Base-by-base conservation (phyloP, 2,329 filamentous ascomycete genomes). In the Parastagonospora nodorum region DNA sequence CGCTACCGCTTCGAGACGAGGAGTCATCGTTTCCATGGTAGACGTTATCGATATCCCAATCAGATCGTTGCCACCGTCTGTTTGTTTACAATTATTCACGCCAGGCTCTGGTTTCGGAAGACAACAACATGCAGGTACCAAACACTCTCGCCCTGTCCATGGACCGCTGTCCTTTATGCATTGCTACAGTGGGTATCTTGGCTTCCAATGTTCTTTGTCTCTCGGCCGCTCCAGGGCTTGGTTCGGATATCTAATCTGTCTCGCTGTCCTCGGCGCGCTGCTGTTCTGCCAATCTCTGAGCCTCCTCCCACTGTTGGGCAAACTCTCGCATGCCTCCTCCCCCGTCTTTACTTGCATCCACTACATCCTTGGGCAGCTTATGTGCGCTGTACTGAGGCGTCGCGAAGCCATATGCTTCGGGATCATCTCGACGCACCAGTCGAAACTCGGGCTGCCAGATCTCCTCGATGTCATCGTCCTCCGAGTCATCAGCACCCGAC, bases 301-400 rank as follows among this genome's bases (percentile, higher is more conserved):
- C 71, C 54, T 79, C 75, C 58, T 79, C 72, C 78, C 78, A 80
- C 57, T 80, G 75, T 48, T 72, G 69, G 4, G 78, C 77, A 63
- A 80, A 80, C 74, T 96, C 92, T 53, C 87, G 82, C 77, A 97
- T 82, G 0, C 88, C 88, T 2, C 88, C 89, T 48, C 89, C 85
- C 0, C 77, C 78, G 14, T 80, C 78, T 29, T 71, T 75, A 28
- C 82, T 83, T 2, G 84, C 85, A 66, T 87, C 84, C 2, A 97
- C 92, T 2, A 97, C 91, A 63, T 99, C 94, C 72, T 88, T 92
- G 0, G 94, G 94, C 62, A 99, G 77, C 75, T 97, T 99, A 70
- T 97, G 93, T 2, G 94, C 93, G 55, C 92, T 96, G 73, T 96
- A 97, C 66, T 93, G 89, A 1, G 91, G 84, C 4, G 89, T 88